A percentile compares a stretch with the other conserved stretches of the same genome.
Evolutionary conservation across 805 yeast genomes (phyloP).

Genomic region (Jamesozyma jinghongensis): DNA sequence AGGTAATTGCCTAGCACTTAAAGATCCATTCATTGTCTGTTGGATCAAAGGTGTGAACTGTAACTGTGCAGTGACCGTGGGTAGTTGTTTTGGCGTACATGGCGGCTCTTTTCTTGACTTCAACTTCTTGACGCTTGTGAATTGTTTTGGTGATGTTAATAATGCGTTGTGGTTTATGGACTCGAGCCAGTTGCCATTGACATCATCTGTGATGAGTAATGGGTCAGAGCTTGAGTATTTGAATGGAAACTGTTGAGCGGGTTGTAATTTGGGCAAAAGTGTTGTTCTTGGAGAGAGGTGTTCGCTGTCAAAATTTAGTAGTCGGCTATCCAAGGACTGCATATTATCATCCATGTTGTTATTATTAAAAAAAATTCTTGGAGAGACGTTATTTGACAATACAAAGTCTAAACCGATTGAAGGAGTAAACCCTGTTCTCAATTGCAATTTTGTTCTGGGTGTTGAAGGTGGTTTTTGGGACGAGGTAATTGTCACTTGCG

Average conservation of each 20-base stretch:
- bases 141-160: constrained; percentile 5
- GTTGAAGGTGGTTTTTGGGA: constrained; percentile 8
- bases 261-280: constrained; percentile 5
- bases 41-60: constrained; percentile 29
- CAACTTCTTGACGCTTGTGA: constrained; percentile 8
- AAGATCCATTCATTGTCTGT: constrained; percentile 27
- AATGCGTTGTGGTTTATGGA: constrained; percentile 1
- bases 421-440: constrained; percentile 10
- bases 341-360: neutral
- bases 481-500: constrained; percentile 3
- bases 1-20: constrained; percentile 14
- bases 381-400: constrained; percentile 2
- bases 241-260: constrained; percentile 22
- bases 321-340: neutral
- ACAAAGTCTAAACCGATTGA: constrained; percentile 5
- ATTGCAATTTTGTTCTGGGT: constrained; percentile 2
- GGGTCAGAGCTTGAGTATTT: constrained; percentile 29
- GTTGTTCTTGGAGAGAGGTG: constrained; percentile 20
- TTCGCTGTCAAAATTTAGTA: neutral
- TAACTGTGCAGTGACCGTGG: constrained; percentile 3
- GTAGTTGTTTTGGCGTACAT: constrained; percentile 4
- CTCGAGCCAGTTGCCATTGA: constrained; percentile 18
- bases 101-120: constrained; percentile 3
- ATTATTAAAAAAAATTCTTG: constrained; percentile 4
- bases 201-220: constrained; percentile 23